Evolutionary conservation across 23 red algal species (phyloP).

Genomic region (Rhodosorus marinus): DNA sequence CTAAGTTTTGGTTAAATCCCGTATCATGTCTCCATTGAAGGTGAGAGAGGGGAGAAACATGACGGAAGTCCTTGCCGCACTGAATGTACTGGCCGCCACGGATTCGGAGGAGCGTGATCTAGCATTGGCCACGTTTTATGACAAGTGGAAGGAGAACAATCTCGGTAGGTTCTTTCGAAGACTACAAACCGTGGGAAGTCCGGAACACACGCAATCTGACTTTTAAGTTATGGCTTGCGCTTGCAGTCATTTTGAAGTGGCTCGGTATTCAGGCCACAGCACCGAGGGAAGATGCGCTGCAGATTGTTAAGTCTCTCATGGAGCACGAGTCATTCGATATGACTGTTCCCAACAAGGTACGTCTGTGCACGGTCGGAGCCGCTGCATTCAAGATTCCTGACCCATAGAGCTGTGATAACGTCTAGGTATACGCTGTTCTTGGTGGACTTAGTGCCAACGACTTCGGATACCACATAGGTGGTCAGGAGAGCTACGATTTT

Average conservation of each 20-base stretch:
- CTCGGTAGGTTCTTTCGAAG: too few relatives aligned
- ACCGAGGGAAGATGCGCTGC: conserved; percentile 33
- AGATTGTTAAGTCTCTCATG: conserved; percentile 41
- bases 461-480: conserved; percentile 37
- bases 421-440: conserved; percentile 76
- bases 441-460: conserved; percentile 62
- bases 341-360: conserved; percentile 71
- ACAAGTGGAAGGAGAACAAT: conserved; percentile 58
- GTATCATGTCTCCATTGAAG: too few relatives aligned
- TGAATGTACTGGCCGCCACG: conserved; percentile 21
- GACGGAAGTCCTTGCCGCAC: conserved; percentile 54
- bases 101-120: conserved; percentile 29
- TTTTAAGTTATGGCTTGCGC: background rate
- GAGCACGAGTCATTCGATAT: conserved; percentile 53
- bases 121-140: conserved; percentile 71
- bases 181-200: background rate
- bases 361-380: too few relatives aligned
- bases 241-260: conserved; percentile 87
- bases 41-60: conserved; percentile 59
- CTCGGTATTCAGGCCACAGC: conserved; percentile 64
- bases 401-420: too few relatives aligned
- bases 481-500: conserved; percentile 39
- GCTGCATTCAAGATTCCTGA: too few relatives aligned
- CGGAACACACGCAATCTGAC: background rate
- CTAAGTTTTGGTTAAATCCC: too few relatives aligned